Evolutionary conservation across 2,329 filamentous ascomycete species (phyloP), one percentile per base, ranked within the genome.

Genomic region (Bipolaris zeicola): DNA sequence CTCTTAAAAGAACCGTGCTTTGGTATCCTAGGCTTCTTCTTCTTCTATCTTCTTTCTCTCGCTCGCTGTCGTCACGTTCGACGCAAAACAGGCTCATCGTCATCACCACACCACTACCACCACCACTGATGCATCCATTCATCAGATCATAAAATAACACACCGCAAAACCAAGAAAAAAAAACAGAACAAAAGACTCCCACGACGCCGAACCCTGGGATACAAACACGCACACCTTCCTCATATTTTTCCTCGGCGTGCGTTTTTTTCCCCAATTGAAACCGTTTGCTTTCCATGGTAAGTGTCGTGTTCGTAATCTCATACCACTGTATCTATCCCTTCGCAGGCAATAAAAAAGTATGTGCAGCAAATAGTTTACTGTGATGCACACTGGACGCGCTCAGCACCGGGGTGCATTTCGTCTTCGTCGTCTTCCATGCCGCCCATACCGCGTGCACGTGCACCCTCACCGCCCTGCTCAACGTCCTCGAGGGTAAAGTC

Each of bases 401-500:
- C 90, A 46, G 82, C 89, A 60, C 89, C 89, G 13, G 74, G 77
- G 62, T 86, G 83, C 78, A 81, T 80, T 50, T 81, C 79, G 47
- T 80, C 79, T 62, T 90, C 88, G 18, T 88, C 89, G 44, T 91
- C 89, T 43, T 92, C 87, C 71, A 80, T 79, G 67, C 79, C 81
- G 20, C 81, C 81, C 62, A 85, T 87, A 57, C 87, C 88, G 63
- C 90, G 89, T 42, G 89, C 89, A 65, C 89, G 84, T 51, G 84
- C 84, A 71, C 85, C 80, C 67, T 89, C 85, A 70, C 83, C 71
- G 42, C 71, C 86, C 39, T 83, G 78, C 69, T 97, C 94, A 39
- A 96, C 82, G 58, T 96, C 90, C 77, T 98, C 92, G 33, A 98
- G 84, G 48, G 90, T 87, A 68, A 89, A 96, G 67, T 91, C 89